Evolutionary conservation across 805 yeast species (phyloP).

Genomic region (Cyberlindnera samutprakarnensis): DNA sequence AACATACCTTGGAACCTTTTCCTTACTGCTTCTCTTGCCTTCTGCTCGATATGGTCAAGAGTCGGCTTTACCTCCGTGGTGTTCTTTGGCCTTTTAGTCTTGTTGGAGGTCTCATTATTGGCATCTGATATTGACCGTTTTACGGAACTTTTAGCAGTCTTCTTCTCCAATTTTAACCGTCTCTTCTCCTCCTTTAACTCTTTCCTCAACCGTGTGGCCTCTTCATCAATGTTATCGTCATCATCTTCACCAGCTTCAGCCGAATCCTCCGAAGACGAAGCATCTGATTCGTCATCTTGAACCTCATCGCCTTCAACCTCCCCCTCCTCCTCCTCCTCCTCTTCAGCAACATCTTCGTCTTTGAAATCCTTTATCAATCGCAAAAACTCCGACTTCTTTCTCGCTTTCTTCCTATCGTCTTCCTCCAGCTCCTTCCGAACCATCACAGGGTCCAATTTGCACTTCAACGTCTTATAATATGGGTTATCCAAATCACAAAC

Average conservation of each 20-base stretch:
- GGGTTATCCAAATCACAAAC: conserved; percentile 36
- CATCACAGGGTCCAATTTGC: conserved; percentile 22
- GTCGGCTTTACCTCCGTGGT: conserved; percentile 3
- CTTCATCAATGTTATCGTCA: no score
- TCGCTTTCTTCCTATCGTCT: conserved; percentile 6
- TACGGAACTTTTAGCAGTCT: not conserved
- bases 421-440: conserved; percentile 9
- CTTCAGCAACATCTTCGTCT: conserved; percentile 20
- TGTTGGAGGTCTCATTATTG: not conserved
- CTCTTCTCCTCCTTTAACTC: not conserved
- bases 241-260: conserved; percentile 8
- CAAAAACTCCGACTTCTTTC: conserved; percentile 4
- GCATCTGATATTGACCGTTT: conserved; percentile 19
- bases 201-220: conserved; percentile 2
- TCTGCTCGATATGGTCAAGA: conserved; percentile 11
- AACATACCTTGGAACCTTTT: conserved; percentile 46
- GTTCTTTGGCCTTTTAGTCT: conserved; percentile 2
- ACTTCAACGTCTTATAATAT: conserved; percentile 26
- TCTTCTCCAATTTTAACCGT: not conserved
- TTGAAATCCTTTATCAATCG: conserved; percentile 5
- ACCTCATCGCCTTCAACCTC: conserved; percentile 12
- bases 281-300: conserved; percentile 3
- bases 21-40: conserved; percentile 32
- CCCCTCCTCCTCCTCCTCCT: no score
- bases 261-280: conserved; percentile 4